These are phyloP conservation scores for Pseudisothecium myosuroides DNA, from an alignment of 225 moss, liverwort and hornwort species.

Conservation along the genomic window DNA sequence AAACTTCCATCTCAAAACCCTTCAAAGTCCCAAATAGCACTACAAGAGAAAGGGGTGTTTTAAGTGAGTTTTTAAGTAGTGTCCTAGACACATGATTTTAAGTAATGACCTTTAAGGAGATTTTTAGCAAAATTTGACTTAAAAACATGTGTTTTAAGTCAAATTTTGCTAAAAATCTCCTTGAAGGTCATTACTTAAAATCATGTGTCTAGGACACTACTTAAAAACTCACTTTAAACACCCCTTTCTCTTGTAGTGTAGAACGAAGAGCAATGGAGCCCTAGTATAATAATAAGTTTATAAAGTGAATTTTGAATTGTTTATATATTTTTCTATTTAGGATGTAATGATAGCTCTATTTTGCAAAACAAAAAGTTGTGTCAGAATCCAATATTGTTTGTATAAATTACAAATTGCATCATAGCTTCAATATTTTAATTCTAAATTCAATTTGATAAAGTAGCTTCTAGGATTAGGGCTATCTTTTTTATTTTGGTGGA, in stretches of 20 bases:
- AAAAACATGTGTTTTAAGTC: no score
- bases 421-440: background rate
- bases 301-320: background rate
- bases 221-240: no score
- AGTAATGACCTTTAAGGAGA: no score
- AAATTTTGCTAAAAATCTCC: no score
- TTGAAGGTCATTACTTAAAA: no score
- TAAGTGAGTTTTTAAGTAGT: no score
- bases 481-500: fast-evolving
- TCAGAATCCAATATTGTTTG: background rate
- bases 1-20: background rate
- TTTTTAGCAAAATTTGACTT: no score
- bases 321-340: background rate
- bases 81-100: no score
- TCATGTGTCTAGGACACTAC: no score
- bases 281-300: background rate
- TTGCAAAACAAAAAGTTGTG: background rate
- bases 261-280: background rate
- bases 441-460: background rate
- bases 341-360: background rate
- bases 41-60: no score
- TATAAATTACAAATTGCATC: background rate
- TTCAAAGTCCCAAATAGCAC: background rate
- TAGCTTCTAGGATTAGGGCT: no score
- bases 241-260: no score